Percentiles rank a stretch among this genome's conserved stretches.
phyloP scores from a whole-genome alignment of 306 rosid species.

The Dalbergia cultrata region DNA sequence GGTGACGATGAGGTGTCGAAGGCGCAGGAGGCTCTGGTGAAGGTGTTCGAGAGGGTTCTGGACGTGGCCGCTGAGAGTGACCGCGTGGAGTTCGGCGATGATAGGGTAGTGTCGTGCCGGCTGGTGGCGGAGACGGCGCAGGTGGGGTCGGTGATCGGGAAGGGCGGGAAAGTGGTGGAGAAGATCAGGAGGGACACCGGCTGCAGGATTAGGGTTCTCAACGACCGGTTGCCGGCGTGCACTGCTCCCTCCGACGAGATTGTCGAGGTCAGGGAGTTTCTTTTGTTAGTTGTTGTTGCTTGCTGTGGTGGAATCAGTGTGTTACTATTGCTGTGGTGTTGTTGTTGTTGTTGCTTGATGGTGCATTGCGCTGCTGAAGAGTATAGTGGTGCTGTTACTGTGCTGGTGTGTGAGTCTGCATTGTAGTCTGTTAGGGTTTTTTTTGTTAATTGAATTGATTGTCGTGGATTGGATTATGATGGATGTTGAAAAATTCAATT shows the following conservation, averaged over 20 bases:
- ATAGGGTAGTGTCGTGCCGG: constrained; percentile 80
- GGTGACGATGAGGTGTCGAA: constrained; percentile 55
- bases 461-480: constrained; percentile 1
- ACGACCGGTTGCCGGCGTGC: constrained; percentile 65
- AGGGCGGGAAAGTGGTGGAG: constrained; percentile 91
- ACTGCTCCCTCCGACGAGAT: constrained; percentile 71
- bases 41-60: constrained; percentile 83
- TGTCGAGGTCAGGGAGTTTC: constrained; percentile 67
- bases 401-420: neutral
- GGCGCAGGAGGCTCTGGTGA: constrained; percentile 83
- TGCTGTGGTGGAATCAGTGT: neutral
- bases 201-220: constrained; percentile 77
- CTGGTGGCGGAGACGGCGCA: constrained; percentile 65
- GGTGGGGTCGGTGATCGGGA: constrained; percentile 86
- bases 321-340: neutral
- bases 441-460: constrained; percentile 12
- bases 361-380: neutral
- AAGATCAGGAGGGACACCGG: constrained; percentile 86
- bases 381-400: neutral
- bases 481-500: neutral
- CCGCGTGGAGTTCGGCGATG: constrained; percentile 51
- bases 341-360: neutral
- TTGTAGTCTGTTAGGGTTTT: constrained; percentile 6
- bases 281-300: neutral
- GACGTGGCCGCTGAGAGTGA: constrained; percentile 89